These are phyloP conservation scores for Lycium ferocissimum DNA, from an alignment of 257 asterid genomes.

Conservation along the genomic window DNA sequence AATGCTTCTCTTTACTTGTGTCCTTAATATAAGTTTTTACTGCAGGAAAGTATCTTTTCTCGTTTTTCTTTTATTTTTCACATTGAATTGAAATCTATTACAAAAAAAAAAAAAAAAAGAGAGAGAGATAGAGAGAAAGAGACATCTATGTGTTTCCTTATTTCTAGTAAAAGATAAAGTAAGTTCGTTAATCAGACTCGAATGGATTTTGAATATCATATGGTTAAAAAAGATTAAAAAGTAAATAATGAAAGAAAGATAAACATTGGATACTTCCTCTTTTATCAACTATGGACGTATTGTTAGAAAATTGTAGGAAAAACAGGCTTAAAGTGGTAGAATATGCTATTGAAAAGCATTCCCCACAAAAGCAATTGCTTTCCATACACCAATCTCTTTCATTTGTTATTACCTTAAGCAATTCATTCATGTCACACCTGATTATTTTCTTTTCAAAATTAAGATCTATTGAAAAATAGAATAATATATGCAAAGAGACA, in stretches of 20 bases:
- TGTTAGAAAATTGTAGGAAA: background rate
- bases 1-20: background rate
- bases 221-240: background rate
- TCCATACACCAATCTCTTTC: background rate
- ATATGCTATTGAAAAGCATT: conserved; percentile 6
- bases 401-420: too few relatives aligned
- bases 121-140: too few relatives aligned
- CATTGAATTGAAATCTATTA: background rate
- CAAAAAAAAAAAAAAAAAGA: background rate
- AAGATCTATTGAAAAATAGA: background rate
- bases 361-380: background rate
- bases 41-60: background rate
- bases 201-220: background rate
- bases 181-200: background rate
- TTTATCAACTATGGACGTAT: background rate
- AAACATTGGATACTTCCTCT: background rate
- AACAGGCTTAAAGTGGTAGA: background rate
- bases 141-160: background rate
- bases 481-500: too few relatives aligned
- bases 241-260: background rate
- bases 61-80: background rate
- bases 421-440: background rate
- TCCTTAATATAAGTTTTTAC: too few relatives aligned
- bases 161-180: background rate
- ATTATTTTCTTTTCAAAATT: background rate